Base-by-base conservation (phyloP, 2,329 filamentous ascomycete genomes). In the Scedosporium aurantiacum region DNA sequence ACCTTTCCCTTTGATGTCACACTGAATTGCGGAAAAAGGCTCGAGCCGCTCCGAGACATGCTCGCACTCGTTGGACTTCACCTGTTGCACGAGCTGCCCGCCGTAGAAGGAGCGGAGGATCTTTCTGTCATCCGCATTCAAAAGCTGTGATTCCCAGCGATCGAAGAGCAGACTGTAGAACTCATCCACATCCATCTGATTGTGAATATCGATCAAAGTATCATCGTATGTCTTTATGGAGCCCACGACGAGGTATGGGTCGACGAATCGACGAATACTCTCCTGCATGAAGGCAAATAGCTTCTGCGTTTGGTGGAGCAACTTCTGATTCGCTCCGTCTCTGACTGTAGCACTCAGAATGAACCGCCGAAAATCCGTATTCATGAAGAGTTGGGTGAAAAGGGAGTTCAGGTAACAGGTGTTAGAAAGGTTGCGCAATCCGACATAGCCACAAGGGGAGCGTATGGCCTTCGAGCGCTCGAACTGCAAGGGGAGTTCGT, bases 111-210 rank as follows among this genome's bases (percentile, higher is more conserved):
- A 86, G 58, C 89, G 84, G 65, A 99, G 88, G 23, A 74, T 76
- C 65, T 83, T 85, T 72, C 90, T 96, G 40, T 85, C 83, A n/a
- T 85, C 80, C 1, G 79, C 73, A 8, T 82, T 81, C 18, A 82
- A 73, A 65, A 97, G 84, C 68, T 96, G 90, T 7, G 84, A 83
- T 70, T 99, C 95, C 83, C 91, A 91, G 27, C 91, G 84, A 71
- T 96, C 91, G 67, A 97, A 94, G 0, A 99, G 81, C 4, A 96
- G 81, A 68, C 94, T 96, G 76, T 95, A 97, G 71, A 97, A 99
- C 71, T 97, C 92, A 67, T 97, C 94, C 4, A 97, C 94, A 70
- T 99, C 94, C 90, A 99, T 97, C 72, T 99, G 94, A 63, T 89
- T 85, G 61, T 87, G 85, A 27, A 95, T 87, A 71, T 97, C 91